phyloP scores from a whole-genome alignment of 345 rosid species.

The Populus davidiana region DNA sequence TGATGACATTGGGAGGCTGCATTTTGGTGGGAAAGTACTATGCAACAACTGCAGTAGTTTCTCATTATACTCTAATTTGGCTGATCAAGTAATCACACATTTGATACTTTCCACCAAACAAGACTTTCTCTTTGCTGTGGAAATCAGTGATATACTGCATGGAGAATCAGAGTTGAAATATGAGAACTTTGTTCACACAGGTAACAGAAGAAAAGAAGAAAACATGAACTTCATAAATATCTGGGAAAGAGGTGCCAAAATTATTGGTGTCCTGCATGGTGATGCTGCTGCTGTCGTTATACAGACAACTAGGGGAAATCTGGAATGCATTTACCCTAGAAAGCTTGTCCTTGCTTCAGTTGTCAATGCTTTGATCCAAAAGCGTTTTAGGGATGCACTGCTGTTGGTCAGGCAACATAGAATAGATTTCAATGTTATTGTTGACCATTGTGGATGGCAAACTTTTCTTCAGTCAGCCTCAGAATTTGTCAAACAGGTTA shows the following conservation, averaged over 20 bases:
- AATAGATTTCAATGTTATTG: conserved; percentile 81
- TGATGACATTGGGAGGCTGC: conserved; percentile 78
- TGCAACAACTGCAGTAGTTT: conserved; percentile 88
- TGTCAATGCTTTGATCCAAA: conserved; percentile 60
- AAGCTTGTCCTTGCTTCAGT: conserved; percentile 81
- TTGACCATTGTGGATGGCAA: conserved; percentile 85
- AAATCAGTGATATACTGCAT: conserved; percentile 55
- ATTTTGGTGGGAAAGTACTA: conserved; percentile 52
- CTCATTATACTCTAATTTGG: conserved; percentile 73
- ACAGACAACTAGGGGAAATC: conserved; percentile 83
- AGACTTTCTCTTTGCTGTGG: conserved; percentile 76
- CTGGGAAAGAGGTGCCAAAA: conserved; percentile 93
- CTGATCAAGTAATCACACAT: conserved; percentile 69
- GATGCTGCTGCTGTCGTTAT: conserved; percentile 80
- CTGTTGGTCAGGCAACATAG: conserved; percentile 94
- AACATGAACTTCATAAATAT: conserved; percentile 54
- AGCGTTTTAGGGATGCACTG: conserved; percentile 73
- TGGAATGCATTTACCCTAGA: conserved; percentile 89
- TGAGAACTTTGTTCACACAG: conserved; percentile 43
- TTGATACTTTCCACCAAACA: conserved; percentile 81
- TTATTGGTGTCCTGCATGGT: conserved; percentile 84
- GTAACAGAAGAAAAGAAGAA: conserved; percentile 58
- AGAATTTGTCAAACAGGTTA: conserved; percentile 77
- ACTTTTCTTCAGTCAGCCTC: conserved; percentile 65
- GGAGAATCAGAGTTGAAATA: conserved; percentile 55